These are phyloP conservation scores for Tolypocladium inflatum DNA, from an alignment of 2,329 filamentous ascomycete genomes.

Conservation along the genomic window DNA sequence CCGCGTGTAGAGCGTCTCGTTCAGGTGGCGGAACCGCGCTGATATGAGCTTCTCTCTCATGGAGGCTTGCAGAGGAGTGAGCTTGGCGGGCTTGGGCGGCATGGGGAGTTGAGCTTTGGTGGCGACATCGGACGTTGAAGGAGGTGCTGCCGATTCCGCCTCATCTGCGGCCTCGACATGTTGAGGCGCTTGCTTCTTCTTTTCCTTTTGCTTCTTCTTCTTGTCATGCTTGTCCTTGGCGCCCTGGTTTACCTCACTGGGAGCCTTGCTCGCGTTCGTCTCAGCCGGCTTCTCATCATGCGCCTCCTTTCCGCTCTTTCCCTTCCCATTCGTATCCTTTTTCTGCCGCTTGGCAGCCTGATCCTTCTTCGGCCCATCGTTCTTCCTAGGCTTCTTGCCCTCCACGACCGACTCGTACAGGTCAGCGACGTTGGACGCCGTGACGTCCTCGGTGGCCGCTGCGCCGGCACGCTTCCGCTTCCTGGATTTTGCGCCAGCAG, in stretches of 20 bases:
- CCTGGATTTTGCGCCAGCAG: slow-evolving; percentile 38
- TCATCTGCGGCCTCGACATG: slow-evolving; percentile 8
- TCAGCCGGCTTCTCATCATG: slow-evolving; percentile 22
- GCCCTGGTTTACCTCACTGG: slow-evolving; percentile 12
- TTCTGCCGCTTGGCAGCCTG: slow-evolving; percentile 10
- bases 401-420: slow-evolving; percentile 76
- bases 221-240: slow-evolving; percentile 29
- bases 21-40: slow-evolving; percentile 92
- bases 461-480: slow-evolving; percentile 42
- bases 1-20: slow-evolving; percentile 91
- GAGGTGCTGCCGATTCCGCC: slow-evolving; percentile 7
- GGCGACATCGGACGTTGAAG: slow-evolving; percentile 11
- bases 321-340: slow-evolving; percentile 5
- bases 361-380: slow-evolving; percentile 14
- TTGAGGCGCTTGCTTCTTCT: slow-evolving; percentile 9
- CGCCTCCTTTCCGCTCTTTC: slow-evolving; percentile 12
- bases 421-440: slow-evolving; percentile 60
- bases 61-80: slow-evolving; percentile 85
- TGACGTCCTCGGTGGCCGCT: slow-evolving; percentile 37
- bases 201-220: slow-evolving; percentile 15
- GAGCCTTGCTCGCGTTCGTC: background rate
- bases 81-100: slow-evolving; percentile 42
- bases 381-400: slow-evolving; percentile 36
- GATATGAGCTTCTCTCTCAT: slow-evolving; percentile 95
- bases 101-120: slow-evolving; percentile 21